Evolutionary conservation across 306 rosid genomes (phyloP), one percentile per base, ranked within the genome.

Genomic region (Quercus alba): DNA sequence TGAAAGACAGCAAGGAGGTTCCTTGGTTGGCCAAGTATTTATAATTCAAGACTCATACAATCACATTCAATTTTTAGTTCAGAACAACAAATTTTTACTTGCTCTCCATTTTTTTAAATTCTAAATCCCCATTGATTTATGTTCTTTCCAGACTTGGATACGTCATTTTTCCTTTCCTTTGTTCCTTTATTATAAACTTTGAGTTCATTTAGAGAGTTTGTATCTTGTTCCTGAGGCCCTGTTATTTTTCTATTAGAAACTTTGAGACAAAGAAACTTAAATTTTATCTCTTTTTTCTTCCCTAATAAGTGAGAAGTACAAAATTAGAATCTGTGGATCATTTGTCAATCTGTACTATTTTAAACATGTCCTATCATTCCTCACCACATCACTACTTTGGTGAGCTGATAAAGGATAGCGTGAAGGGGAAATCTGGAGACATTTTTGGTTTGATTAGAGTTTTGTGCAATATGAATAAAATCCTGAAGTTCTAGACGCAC

Each of bases 21-120:
- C 90, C 95, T 52, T 94, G 99, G 99, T 74, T 94, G 84, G 87
- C 97, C 19, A 92, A 94, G 90, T 94, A 91, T 80, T 83, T 88
- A n/a, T 94, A 73, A 82, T 77, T 75, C 80, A 84, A 69, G 62
- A 75, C 44, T 15, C 69, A 28, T 49, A 49, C 51, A 11, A 11
- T 26, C 70, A 41, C 44, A 20, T 18, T 33, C 25, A 17, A 56
- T 61, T 76, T 35, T 26, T 12, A 33, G 12, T 20, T 20, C 46
- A 17, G 75, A 77, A 81, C 77, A 83, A 20, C 54, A 49, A 49
- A 10, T 81, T 85, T 84, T 85, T 80, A 74, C 55, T 41, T 14
- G 30, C 46, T 15, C 25, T 25, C 30, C 1, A 28, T 70, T 73
- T 72, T n/a, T 41, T 28, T 46, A 11, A 49, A 54, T 75, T 75